Conservation (phyloP, 208 protist species). For the Wallacemonas sp. region DNA sequence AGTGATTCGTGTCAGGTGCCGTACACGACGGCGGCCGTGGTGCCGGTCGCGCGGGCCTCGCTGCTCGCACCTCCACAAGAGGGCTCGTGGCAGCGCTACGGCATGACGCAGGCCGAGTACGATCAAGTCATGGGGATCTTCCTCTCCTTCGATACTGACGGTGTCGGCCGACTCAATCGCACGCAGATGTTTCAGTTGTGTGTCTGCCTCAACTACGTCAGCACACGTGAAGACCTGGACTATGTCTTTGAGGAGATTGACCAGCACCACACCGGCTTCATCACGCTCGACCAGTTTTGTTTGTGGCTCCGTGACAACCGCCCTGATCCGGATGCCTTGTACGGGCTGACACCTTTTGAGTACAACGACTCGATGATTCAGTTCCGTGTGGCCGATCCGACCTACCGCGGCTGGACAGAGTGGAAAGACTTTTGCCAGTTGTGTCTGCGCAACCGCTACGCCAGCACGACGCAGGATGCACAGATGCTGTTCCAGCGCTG, state of each 20-base stretch:
- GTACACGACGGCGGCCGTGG: too few relatives aligned
- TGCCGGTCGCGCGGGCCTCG: background rate
- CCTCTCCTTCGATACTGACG: constrained; percentile 29
- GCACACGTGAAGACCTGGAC: constrained; percentile 18
- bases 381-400: constrained; percentile 30
- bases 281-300: constrained; percentile 48
- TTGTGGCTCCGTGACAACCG: constrained; percentile 25
- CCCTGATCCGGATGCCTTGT: constrained; percentile 33
- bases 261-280: constrained; percentile 28
- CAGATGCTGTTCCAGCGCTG: constrained; percentile 38
- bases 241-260: constrained; percentile 36
- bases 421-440: constrained; percentile 30
- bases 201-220: constrained; percentile 36
- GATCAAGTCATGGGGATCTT: constrained; percentile 58
- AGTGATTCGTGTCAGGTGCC: too few relatives aligned
- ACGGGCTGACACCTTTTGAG: constrained; percentile 33
- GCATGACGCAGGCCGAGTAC: constrained; percentile 44
- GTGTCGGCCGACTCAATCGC: constrained; percentile 21
- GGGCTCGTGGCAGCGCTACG: constrained; percentile 31
- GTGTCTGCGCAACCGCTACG: constrained; percentile 36
- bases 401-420: constrained; percentile 21
- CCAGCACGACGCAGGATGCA: constrained; percentile 29
- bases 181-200: constrained; percentile 21
- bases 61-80: background rate
- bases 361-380: constrained; percentile 48